A percentile compares a stretch with the other conserved stretches of the same genome.
Evolutionary conservation across 495 filamentous ascomycete species (phyloP).

Genomic region (Evernia prunastri): DNA sequence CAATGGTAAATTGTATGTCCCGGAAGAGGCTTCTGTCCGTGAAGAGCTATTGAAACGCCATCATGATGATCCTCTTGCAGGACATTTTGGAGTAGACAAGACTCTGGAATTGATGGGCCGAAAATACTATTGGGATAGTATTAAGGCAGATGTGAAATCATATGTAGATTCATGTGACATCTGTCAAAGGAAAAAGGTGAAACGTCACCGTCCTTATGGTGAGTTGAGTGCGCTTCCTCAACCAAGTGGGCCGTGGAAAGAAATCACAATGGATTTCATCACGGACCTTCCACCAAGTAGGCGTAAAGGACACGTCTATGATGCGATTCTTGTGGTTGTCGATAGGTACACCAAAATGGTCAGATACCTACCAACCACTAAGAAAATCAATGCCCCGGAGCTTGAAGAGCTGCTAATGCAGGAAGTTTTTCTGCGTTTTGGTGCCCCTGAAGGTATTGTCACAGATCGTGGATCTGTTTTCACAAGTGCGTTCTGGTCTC

Average conservation of each 20-base stretch:
- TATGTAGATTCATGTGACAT: constrained; percentile 11
- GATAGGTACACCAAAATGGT: constrained; percentile 21
- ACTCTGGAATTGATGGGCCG: constrained; percentile 8
- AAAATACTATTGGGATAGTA: constrained; percentile 19
- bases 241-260: constrained; percentile 7
- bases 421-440: neutral
- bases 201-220: constrained; percentile 18
- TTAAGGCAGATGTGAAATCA: constrained; percentile 1
- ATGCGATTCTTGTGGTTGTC: constrained; percentile 25
- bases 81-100: constrained; percentile 15
- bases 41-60: neutral
- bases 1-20: neutral
- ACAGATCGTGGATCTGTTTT: constrained; percentile 18
- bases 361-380: constrained; percentile 10
- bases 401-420: constrained; percentile 14
- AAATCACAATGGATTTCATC: constrained; percentile 26
- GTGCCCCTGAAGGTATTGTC: constrained; percentile 4
- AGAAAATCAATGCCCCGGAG: too few species aligned
- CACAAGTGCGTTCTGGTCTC: constrained; percentile 16
- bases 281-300: constrained; percentile 13
- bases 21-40: neutral
- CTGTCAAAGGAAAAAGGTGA: constrained; percentile 12
- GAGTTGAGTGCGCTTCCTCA: constrained; percentile 12
- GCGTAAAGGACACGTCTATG: constrained; percentile 6
- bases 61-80: constrained; percentile 16